Percentiles rank a stretch among this genome's conserved stretches.
phyloP scores from a whole-genome alignment of 805 yeast species.

The Starmerella apis region DNA sequence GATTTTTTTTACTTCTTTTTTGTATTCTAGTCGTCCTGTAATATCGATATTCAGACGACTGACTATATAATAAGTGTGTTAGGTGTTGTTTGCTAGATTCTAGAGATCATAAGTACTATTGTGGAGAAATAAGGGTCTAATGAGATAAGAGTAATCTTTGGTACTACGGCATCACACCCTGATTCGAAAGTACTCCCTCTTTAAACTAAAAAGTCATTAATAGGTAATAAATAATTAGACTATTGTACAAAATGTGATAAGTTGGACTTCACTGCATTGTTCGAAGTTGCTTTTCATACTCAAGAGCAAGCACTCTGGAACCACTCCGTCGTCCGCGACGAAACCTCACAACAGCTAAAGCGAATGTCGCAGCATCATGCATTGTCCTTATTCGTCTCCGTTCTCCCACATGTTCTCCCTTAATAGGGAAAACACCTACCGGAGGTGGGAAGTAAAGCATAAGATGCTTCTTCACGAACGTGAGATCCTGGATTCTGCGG shows the following conservation, averaged over 20 bases:
- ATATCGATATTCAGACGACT: too few relatives aligned
- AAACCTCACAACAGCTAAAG: neutral
- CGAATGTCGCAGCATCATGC: neutral
- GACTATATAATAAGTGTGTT: too few relatives aligned
- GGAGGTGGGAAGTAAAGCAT: conserved; percentile 7
- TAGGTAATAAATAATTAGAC: conserved; percentile 1
- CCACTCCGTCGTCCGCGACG: neutral
- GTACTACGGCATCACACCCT: too few relatives aligned
- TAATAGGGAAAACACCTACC: conserved; percentile 1
- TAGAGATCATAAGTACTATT: too few relatives aligned
- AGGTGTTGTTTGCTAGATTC: too few relatives aligned
- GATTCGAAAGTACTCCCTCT: too few relatives aligned
- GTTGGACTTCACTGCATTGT: neutral
- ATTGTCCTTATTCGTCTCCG: neutral
- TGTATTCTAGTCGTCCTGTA: neutral
- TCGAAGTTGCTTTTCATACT: conserved; percentile 4
- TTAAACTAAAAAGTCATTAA: too few relatives aligned
- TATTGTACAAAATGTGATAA: neutral
- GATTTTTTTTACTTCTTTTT: conserved; percentile 7
- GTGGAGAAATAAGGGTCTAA: too few relatives aligned
- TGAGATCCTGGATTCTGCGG: conserved; percentile 5
- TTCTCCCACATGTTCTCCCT: neutral
- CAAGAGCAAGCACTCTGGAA: neutral
- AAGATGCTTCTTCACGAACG: conserved; percentile 5
- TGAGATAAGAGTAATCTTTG: too few relatives aligned